A percentile compares a stretch with the other conserved stretches of the same genome.
Conservation (phyloP, 2,329 filamentous ascomycete species). For the Colletotrichum destructivum region DNA sequence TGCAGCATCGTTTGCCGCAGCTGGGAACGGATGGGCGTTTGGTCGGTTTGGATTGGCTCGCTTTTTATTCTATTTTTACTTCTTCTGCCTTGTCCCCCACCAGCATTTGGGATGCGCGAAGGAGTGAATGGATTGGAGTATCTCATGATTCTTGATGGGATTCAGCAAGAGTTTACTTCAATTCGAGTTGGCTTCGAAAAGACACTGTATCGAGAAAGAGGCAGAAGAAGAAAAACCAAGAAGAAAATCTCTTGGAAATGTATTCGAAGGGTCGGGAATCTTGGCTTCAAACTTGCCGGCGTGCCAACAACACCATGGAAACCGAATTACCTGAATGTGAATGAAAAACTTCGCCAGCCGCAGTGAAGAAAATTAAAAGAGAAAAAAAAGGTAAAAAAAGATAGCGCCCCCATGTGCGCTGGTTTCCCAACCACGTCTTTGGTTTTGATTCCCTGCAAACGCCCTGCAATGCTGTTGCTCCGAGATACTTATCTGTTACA, state of each 20-base stretch:
- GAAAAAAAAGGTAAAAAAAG: too few relatives aligned
- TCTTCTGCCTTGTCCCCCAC: fast-evolving
- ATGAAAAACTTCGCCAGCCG: neutral
- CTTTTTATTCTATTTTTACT: neutral
- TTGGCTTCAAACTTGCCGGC: neutral
- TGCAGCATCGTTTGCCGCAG: neutral
- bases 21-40: neutral
- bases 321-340: neutral
- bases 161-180: neutral
- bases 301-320: neutral
- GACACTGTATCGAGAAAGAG: too few relatives aligned
- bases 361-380: neutral
- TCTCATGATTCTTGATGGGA: neutral
- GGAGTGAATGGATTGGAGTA: neutral
- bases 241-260: too few relatives aligned
- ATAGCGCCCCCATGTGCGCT: too few relatives aligned
- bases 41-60: conserved; percentile 4
- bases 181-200: neutral
- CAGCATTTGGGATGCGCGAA: neutral
- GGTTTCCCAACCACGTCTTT: too few relatives aligned
- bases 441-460: conserved; percentile 45
- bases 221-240: too few relatives aligned
- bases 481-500: neutral
- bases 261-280: too few relatives aligned
- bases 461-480: conserved; percentile 53